Percentiles rank a stretch among this genome's conserved stretches.
Evolutionary conservation across 2,329 filamentous ascomycete genomes (phyloP).

Genomic region (Penicillium sp.): DNA sequence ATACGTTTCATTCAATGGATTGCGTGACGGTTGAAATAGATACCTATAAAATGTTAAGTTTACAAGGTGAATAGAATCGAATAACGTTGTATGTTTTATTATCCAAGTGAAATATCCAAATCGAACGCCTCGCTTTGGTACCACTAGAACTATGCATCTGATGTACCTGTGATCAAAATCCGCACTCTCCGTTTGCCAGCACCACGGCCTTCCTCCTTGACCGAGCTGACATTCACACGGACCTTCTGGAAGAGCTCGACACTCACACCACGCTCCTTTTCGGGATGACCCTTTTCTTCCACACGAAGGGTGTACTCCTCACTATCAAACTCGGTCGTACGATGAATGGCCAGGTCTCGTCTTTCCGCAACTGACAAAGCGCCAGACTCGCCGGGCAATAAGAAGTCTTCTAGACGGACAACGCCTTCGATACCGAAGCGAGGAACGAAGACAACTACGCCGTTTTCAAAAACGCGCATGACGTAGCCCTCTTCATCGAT

Average conservation of each 20-base stretch:
- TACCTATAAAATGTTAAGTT: too few relatives aligned
- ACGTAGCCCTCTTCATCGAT: constrained; percentile 87
- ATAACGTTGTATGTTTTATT: too few relatives aligned
- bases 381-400: constrained; percentile 54
- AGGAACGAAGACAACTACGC: constrained; percentile 92
- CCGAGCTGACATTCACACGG: constrained; percentile 78
- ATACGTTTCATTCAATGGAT: too few relatives aligned
- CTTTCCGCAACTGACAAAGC: constrained; percentile 29
- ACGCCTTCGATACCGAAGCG: constrained; percentile 91
- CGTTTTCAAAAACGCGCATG: constrained; percentile 96
- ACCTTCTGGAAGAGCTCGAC: constrained; percentile 92
- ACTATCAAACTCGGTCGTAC: constrained; percentile 74
- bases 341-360: constrained; percentile 39
- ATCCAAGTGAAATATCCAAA: neutral
- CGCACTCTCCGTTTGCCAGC: constrained; percentile 79
- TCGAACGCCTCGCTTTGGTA: constrained; percentile 3
- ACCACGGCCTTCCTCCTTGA: constrained; percentile 71
- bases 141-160: constrained; percentile 10
- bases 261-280: constrained; percentile 38
- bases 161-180: constrained; percentile 37
- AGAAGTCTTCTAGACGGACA: constrained; percentile 78
- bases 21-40: too few relatives aligned
- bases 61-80: too few relatives aligned
- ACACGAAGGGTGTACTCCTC: constrained; percentile 73
- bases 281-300: constrained; percentile 46